phyloP scores from a whole-genome alignment of 2,329 filamentous ascomycete species.

The Colletotrichum sp. region DNA sequence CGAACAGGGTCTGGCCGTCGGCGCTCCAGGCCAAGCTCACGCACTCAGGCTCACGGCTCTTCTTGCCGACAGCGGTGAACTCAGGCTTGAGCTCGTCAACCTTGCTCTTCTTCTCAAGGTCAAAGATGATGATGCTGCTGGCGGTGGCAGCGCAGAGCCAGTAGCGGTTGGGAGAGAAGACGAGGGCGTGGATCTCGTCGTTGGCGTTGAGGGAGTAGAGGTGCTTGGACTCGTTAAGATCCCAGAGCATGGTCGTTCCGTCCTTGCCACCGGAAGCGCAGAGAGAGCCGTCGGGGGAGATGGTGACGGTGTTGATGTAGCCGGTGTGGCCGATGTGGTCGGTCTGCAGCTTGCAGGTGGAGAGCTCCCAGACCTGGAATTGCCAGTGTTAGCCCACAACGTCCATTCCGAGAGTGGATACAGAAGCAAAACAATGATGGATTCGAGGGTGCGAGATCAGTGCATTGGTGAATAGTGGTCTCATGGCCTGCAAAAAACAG shows the following conservation, averaged over 20 bases:
- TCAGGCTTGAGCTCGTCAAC: slow-evolving; percentile 99
- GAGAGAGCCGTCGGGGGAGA: slow-evolving; percentile 98
- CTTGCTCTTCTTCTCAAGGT: slow-evolving; percentile 99
- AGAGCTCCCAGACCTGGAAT: slow-evolving; percentile 96
- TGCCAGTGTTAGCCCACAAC: slow-evolving; percentile 27
- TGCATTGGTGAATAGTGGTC: slow-evolving; percentile 91
- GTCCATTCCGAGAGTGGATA: not conserved
- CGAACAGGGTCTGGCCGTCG: slow-evolving; percentile 98
- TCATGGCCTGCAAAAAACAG: slow-evolving; percentile 80
- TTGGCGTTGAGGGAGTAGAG: slow-evolving; percentile 99
- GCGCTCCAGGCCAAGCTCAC: slow-evolving; percentile 96
- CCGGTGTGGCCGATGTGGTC: slow-evolving; percentile 99
- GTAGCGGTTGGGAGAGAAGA: slow-evolving; percentile 99
- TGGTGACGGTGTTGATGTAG: slow-evolving; percentile 99
- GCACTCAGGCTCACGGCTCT: slow-evolving; percentile 98
- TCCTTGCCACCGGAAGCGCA: slow-evolving; percentile 99
- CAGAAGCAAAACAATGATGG: not conserved
- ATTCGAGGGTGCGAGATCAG: slow-evolving; percentile 64
- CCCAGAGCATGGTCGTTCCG: slow-evolving; percentile 99
- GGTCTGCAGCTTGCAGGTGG: slow-evolving; percentile 98
- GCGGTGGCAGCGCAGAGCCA: slow-evolving; percentile 99
- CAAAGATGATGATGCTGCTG: slow-evolving; percentile 99
- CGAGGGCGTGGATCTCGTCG: slow-evolving; percentile 99
- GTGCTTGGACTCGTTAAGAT: slow-evolving; percentile 99
- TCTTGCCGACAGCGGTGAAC: slow-evolving; percentile 95